Conservation (phyloP, 2,329 filamentous ascomycete genomes). For the Aureobasidium sp. region DNA sequence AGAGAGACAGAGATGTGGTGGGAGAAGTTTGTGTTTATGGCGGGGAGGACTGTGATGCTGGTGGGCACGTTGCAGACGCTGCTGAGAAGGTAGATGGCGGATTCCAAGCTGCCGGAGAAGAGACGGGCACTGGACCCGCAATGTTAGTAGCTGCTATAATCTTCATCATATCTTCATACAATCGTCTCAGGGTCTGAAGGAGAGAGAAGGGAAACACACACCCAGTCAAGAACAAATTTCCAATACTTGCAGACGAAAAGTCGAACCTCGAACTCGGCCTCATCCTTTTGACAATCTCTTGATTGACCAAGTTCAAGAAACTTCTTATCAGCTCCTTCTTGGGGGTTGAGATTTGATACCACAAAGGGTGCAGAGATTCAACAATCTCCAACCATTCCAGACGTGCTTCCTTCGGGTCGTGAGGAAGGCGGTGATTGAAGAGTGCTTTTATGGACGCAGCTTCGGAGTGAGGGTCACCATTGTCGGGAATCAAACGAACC, state of each 20-base stretch:
- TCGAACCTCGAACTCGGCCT: conserved; percentile 41
- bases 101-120: conserved; percentile 88
- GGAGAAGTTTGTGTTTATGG: conserved; percentile 90
- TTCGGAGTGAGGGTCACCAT: conserved; percentile 49
- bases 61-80: conserved; percentile 78
- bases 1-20: conserved; percentile 87
- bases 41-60: conserved; percentile 71
- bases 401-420: conserved; percentile 53
- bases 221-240: conserved; percentile 45
- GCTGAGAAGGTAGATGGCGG: conserved; percentile 80
- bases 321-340: conserved; percentile 46
- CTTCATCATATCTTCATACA: conserved; percentile 35
- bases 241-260: conserved; percentile 43
- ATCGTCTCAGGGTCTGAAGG: too few species aligned
- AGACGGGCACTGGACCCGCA: conserved; percentile 58
- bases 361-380: conserved; percentile 70
- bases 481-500: conserved; percentile 76
- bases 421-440: conserved; percentile 78
- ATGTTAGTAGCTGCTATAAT: conserved; percentile 33
- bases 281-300: conserved; percentile 41
- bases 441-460: conserved; percentile 68
- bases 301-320: conserved; percentile 42
- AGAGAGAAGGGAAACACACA: conserved; percentile 29
- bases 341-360: conserved; percentile 47
- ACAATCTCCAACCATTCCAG: conserved; percentile 83